Base-by-base conservation (phyloP, 371 early-diverging fungal species). In the Sporodiniella umbellata region DNA sequence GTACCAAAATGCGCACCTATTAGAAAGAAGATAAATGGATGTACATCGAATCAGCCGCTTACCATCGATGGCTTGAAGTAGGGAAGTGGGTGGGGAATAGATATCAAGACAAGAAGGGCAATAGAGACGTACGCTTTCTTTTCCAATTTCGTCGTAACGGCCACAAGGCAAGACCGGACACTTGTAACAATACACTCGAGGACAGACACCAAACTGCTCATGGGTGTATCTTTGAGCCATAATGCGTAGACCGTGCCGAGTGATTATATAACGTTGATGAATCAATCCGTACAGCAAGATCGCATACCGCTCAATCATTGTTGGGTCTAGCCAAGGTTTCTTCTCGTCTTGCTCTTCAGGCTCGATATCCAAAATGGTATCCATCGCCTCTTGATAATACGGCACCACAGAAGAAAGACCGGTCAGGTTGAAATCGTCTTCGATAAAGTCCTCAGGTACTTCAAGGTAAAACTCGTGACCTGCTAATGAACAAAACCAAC, bases 401-500 rank as follows among this genome's bases (percentile, higher is more conserved):
- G 86, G 83, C 0, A 96, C 88, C 24, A 87, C 79, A 18, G 86
- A 78, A 49, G 82, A 83, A 23, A 98, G 75, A 6, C 96, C 96
- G n/a, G 92, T 88, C 31, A 96, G 68, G 71, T 98, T 96, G 68
- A 98, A 98, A 48, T 91, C 87, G 72, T 98, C 98, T 53, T 87
- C 85, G 45, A 93, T 91, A 61, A 89, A 94, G 17, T 91, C 90
- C 53, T 89, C 89, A 46, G 91, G 89, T 11, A 94, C 86, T 60
- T 91, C 91, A 42, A 87, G 81, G 74, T 88, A 92, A 60, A 85
- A 88, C 59, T 92, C 92, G 58, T 91, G 84, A 18, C 93, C 95
- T 19, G 82, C 70, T 31, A 91, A 77, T 7, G 87, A 83, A 56
- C 89, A 89, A 65, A 92, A 96, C 94, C 94, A 93, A 25, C 87